A percentile compares a stretch with the other conserved stretches of the same genome.
These are phyloP conservation scores for Pelargonium nanum DNA, from an alignment of 345 rosid species.

Conservation along the genomic window DNA sequence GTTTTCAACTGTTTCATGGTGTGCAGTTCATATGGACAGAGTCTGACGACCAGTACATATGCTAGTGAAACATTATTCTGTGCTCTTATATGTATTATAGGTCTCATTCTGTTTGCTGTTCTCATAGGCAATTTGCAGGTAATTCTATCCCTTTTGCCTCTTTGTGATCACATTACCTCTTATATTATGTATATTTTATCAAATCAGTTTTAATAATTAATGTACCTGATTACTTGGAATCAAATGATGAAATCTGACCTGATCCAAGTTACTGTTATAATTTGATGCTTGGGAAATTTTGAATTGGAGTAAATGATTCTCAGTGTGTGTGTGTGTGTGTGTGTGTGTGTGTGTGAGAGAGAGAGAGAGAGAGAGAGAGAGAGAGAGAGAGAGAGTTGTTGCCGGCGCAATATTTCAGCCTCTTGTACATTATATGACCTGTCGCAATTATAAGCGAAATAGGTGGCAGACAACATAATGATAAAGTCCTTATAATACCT, in stretches of 20 bases:
- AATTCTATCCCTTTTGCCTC: neutral
- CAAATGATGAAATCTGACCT: no score
- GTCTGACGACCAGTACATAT: constrained; percentile 44
- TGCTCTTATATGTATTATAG: constrained; percentile 53
- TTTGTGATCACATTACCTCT: neutral
- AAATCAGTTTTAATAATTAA: no score
- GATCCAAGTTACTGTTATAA: no score
- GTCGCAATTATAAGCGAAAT: no score
- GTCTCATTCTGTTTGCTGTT: constrained; percentile 73
- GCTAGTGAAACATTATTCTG: constrained; percentile 52
- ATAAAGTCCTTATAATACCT: neutral
- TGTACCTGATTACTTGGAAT: no score
- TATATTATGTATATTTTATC: neutral
- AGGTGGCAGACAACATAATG: no score
- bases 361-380: neutral
- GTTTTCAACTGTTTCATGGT: constrained; percentile 4
- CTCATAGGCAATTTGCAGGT: constrained; percentile 88
- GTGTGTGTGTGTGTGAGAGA: neutral
- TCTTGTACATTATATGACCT: neutral
- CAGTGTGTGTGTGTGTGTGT: no score
- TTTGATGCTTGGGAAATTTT: no score
- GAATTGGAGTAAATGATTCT: no score
- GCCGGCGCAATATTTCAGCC: neutral
- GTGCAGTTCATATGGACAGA: constrained; percentile 81
- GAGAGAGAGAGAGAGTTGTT: neutral